Evolutionary conservation across 2,329 filamentous ascomycete species (phyloP).

Genomic region (Sclerotinia spermophila): DNA sequence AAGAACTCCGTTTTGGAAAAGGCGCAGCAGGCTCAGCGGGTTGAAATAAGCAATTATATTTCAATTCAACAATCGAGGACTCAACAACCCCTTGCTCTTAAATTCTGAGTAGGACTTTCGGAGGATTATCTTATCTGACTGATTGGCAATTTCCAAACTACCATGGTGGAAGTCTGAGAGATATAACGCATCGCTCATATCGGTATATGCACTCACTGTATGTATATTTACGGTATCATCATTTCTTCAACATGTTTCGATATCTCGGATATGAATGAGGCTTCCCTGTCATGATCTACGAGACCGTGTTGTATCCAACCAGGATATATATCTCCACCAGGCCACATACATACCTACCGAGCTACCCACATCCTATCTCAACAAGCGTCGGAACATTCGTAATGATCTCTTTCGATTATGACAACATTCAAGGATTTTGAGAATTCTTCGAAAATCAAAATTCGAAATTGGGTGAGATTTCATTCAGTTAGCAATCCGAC

Average conservation of each 20-base stretch:
- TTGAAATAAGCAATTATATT: background rate
- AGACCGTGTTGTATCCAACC: background rate
- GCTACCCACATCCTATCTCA: background rate
- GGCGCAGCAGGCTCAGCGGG: background rate
- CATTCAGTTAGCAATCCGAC: background rate
- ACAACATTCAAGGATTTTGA: background rate
- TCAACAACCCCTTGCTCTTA: background rate
- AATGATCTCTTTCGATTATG: slow-evolving; percentile 8
- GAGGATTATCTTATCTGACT: background rate
- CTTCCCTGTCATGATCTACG: slow-evolving; percentile 7
- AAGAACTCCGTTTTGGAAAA: background rate
- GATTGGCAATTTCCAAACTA: slow-evolving; percentile 6
- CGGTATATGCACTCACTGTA: no score
- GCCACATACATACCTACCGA: no score
- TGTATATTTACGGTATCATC: background rate
- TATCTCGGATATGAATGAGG: slow-evolving; percentile 5
- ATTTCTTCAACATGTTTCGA: slow-evolving; percentile 1
- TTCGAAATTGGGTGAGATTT: background rate
- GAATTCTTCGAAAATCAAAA: background rate
- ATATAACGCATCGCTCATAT: background rate
- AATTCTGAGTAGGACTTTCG: background rate
- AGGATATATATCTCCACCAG: background rate
- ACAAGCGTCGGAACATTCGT: slow-evolving; percentile 10
- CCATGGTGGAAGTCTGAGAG: background rate
- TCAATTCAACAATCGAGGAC: background rate